Conservation (phyloP, 148 eudicot genomes). For the Linanthus parryae region DNA sequence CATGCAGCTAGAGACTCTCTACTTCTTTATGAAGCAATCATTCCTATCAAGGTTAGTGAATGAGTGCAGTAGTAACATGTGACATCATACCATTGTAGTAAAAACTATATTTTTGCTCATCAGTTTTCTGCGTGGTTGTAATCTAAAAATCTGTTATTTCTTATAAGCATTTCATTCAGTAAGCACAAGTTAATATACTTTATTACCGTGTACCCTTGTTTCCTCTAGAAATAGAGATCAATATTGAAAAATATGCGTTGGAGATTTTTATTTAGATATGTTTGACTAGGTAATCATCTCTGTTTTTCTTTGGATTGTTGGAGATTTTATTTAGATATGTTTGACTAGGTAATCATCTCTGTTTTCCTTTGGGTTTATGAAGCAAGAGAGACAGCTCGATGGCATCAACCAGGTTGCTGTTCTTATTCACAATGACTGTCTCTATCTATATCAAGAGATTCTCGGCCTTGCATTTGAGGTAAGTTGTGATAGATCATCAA, state of each 20-base stretch:
- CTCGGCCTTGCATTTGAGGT: constrained; percentile 93
- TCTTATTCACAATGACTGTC: constrained; percentile 93
- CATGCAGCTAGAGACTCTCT: constrained; percentile 86
- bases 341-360: background rate
- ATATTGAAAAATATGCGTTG: too few relatives aligned
- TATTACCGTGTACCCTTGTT: too few relatives aligned
- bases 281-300: background rate
- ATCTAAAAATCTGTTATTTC: too few relatives aligned
- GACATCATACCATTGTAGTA: too few relatives aligned
- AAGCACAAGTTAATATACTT: too few relatives aligned
- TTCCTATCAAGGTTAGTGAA: constrained; percentile 85
- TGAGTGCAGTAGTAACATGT: background rate
- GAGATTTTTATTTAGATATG: background rate
- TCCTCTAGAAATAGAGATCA: too few relatives aligned
- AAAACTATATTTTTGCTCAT: too few relatives aligned
- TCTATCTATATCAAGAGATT: constrained; percentile 82
- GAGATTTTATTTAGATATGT: background rate
- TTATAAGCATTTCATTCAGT: too few relatives aligned
- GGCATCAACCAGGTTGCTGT: constrained; percentile 84
- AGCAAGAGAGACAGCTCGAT: constrained; percentile 92
- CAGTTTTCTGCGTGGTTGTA: too few relatives aligned
- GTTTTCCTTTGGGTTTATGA: constrained; percentile 35
- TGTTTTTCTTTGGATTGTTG: constrained; percentile 7
- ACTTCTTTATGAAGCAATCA: constrained; percentile 78
- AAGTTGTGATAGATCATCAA: too few relatives aligned